phyloP scores from a whole-genome alignment of 352 stramenopile genomes.

The Peronospora farinosa region DNA sequence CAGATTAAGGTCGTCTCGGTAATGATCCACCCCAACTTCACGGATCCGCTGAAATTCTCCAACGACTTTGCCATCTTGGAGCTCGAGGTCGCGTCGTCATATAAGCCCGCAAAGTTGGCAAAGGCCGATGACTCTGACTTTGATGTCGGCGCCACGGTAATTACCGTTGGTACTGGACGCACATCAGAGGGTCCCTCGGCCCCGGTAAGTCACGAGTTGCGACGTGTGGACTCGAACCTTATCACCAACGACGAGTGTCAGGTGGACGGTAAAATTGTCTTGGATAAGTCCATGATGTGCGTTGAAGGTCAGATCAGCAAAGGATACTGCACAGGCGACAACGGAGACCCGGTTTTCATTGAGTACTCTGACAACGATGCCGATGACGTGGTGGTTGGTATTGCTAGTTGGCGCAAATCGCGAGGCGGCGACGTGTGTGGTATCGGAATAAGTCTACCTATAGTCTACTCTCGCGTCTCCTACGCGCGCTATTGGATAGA shows the following conservation, averaged over 20 bases:
- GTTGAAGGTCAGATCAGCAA: constrained; percentile 37
- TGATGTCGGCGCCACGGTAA: constrained; percentile 23
- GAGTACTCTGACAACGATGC: constrained; percentile 21
- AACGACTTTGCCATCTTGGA: constrained; percentile 59
- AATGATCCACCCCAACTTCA: constrained; percentile 47
- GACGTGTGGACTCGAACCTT: constrained; percentile 35
- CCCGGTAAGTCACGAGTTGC: constrained; percentile 19
- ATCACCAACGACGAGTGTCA: constrained; percentile 38
- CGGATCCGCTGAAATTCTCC: constrained; percentile 15
- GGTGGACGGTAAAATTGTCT: constrained; percentile 12
- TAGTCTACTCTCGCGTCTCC: constrained; percentile 51
- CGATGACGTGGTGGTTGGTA: constrained; percentile 38
- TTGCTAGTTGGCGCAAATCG: constrained; percentile 52
- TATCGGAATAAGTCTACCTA: constrained; percentile 35
- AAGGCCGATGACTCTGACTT: constrained; percentile 25
- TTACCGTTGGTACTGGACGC: constrained; percentile 22
- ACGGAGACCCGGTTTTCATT: constrained; percentile 41
- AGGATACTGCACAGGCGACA: constrained; percentile 58
- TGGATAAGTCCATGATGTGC: constrained; percentile 53
- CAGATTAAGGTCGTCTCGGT: constrained; percentile 41
- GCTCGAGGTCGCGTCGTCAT: constrained; percentile 32
- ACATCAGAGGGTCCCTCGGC: constrained; percentile 20
- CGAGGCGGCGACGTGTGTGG: constrained; percentile 44
- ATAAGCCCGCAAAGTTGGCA: constrained; percentile 31
- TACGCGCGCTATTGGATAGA: constrained; percentile 42